Evolutionary conservation across 345 rosid species (phyloP), one percentile per base, ranked within the genome.

Genomic region (Jatropha curcas): DNA sequence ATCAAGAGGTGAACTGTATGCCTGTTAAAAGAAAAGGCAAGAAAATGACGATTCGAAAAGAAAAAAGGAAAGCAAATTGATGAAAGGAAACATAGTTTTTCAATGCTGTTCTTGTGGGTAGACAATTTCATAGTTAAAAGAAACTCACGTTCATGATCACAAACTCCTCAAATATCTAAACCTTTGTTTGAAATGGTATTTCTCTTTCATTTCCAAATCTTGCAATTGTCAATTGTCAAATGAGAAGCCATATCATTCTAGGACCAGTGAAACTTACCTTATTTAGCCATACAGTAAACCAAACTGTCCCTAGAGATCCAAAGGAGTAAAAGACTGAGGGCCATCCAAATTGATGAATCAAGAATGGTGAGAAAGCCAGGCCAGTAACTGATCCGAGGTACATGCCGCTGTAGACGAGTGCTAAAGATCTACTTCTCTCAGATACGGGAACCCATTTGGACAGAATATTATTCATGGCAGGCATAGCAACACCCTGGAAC

Each of bases 401-500:
- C 97, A 94, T 92, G 76, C 97, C 98, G 58, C 98, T 92, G 76
- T 92, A 94, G 34, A 94, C 97, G 70, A 94, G 82, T 12, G 97
- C 97, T 10, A 92, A 84, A 1, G 98, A 92, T 81, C 98, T 84
- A 67, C 97, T 94, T 83, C 98, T 94, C 82, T 92, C 98, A 60
- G 88, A 84, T 62, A 94, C 86, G 43, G 97, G 97, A 65, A 94
- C 93, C 98, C 97, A 94, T 65, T 90, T 94, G 1, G 98, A 90
- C 59, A 94, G 61, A 72, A 94, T 92, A 74, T 92, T 94, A 71
- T 92, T 94, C 98, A 94, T 94, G 57, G 98, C 98, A 74, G 98
- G 97, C 98, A 94, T 89, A 58, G 98, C 97, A 85, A 94, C 97
- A 81, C 98, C 97, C 98, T 94, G 80, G 17, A 79, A 60, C 8